Percentiles rank a stretch among this genome's conserved stretches.
phyloP scores from a whole-genome alignment of 768 basidiomycete genomes.

The Lyophyllum shimeji region DNA sequence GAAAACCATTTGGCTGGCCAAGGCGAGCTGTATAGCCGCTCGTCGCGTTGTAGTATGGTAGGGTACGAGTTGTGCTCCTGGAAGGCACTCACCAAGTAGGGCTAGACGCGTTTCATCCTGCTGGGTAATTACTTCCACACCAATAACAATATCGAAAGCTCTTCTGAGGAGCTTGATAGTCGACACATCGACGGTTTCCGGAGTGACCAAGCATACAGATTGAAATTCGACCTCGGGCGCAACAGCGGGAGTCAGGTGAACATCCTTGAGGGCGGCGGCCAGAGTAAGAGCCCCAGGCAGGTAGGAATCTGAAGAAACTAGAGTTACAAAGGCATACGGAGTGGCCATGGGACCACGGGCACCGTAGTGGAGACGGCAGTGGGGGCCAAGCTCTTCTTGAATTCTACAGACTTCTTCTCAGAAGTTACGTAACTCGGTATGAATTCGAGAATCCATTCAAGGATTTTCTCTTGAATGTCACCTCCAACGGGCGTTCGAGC shows the following conservation, averaged over 20 bases:
- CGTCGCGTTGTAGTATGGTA: conserved; percentile 9
- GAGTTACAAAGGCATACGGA: conserved; percentile 84
- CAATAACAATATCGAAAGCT: conserved; percentile 83
- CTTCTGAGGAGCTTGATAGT: conserved; percentile 77
- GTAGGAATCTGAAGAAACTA: conserved; percentile 90
- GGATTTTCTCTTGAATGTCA: background rate
- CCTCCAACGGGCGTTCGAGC: too few species aligned
- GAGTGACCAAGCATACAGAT: conserved; percentile 90
- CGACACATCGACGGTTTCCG: conserved; percentile 85
- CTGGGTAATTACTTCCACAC: conserved; percentile 85
- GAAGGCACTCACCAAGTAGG: conserved; percentile 71
- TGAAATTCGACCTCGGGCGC: conserved; percentile 68
- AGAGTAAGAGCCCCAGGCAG: conserved; percentile 90
- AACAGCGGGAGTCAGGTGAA: conserved; percentile 62
- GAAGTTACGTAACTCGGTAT: conserved; percentile 7
- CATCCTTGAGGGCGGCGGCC: conserved; percentile 79
- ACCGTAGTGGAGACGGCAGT: conserved; percentile 22
- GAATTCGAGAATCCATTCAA: background rate
- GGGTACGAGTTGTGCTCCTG: background rate
- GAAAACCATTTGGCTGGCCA: background rate
- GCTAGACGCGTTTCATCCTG: conserved; percentile 64
- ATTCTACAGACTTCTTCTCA: background rate
- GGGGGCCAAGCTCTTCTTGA: conserved; percentile 9
- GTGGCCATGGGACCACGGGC: conserved; percentile 50
- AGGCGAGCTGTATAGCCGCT: background rate